phyloP scores from a whole-genome alignment of 2,329 filamentous ascomycete genomes.

The Ceratocystis ficicola region DNA sequence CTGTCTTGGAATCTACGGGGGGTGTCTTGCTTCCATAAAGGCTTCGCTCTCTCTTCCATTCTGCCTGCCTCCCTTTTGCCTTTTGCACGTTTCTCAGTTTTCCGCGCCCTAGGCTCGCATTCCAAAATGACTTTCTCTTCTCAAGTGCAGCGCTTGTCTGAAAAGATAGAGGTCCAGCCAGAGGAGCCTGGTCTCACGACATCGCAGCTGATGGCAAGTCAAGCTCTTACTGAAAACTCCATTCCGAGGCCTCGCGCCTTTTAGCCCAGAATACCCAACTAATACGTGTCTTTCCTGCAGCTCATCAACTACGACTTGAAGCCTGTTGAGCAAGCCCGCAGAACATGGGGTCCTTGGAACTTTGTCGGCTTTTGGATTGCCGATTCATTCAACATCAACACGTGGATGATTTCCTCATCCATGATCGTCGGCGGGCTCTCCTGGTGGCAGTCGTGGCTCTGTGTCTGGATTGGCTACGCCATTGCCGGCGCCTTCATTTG shows the following conservation, averaged over 20 bases:
- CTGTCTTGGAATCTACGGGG: background rate
- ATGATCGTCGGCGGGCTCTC: slow-evolving; percentile 68
- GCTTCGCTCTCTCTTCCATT: background rate
- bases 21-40: background rate
- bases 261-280: background rate
- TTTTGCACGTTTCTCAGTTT: background rate
- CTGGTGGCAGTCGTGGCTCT: slow-evolving; percentile 89
- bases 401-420: slow-evolving; percentile 83
- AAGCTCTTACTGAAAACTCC: background rate
- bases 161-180: slow-evolving; percentile 58
- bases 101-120: background rate
- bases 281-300: slow-evolving; percentile 29
- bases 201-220: slow-evolving; percentile 61
- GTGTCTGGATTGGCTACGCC: slow-evolving; percentile 74
- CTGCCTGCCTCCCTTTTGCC: background rate
- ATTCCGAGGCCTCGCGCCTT: background rate
- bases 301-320: slow-evolving; percentile 76
- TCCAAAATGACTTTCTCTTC: slow-evolving; percentile 10
- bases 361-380: slow-evolving; percentile 82
- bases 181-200: slow-evolving; percentile 61
- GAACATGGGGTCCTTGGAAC: slow-evolving; percentile 78
- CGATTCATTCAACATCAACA: slow-evolving; percentile 80
- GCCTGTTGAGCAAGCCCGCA: slow-evolving; percentile 62
- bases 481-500: slow-evolving; percentile 66
- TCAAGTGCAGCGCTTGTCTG: slow-evolving; percentile 29